Percentiles rank a stretch among this genome's conserved stretches.
Conservation (phyloP, 1,284 basidiomycete species). For the Fomitopsis schrenkii region DNA sequence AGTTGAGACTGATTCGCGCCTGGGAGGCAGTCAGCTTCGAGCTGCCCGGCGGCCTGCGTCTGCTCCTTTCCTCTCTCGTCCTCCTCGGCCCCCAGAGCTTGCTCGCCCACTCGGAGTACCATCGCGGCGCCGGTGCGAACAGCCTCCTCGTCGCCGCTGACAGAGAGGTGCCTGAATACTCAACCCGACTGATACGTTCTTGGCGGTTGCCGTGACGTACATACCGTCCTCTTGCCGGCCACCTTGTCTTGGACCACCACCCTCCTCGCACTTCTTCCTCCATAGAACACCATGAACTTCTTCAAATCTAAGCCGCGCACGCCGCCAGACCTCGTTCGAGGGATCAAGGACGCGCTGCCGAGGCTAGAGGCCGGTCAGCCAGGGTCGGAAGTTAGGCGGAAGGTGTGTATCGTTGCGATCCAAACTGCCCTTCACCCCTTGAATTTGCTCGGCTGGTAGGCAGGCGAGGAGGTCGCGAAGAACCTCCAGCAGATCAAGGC, state of each 20-base stretch:
- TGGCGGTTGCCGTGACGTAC: constrained; percentile 5
- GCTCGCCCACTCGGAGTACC: background rate
- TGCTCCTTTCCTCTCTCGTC: background rate
- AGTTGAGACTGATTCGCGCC: background rate
- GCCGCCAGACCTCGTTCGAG: constrained; percentile 80
- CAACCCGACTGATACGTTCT: constrained; percentile 1
- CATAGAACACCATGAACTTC: constrained; percentile 71
- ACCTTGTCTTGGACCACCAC: background rate
- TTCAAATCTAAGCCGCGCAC: constrained; percentile 88
- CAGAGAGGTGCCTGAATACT: background rate
- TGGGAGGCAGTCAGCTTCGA: background rate
- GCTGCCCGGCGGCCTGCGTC: background rate
- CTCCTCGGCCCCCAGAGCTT: background rate
- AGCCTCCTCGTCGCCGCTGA: constrained; percentile 1
- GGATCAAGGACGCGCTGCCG: constrained; percentile 74
- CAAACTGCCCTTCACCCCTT: background rate
- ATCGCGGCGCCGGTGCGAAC: background rate
- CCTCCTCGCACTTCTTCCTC: background rate
- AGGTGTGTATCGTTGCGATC: constrained; percentile 45
- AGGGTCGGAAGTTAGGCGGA: constrained; percentile 72
- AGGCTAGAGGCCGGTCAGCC: constrained; percentile 72
- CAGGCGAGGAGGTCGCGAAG: constrained; percentile 86
- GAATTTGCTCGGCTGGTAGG: constrained; percentile 39
- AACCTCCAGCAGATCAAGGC: constrained; percentile 86
- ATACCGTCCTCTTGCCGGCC: background rate